Evolutionary conservation across 2,329 filamentous ascomycete species (phyloP), one percentile per base, ranked within the genome.

Genomic region (Arthrobotrys pseudoclavata): DNA sequence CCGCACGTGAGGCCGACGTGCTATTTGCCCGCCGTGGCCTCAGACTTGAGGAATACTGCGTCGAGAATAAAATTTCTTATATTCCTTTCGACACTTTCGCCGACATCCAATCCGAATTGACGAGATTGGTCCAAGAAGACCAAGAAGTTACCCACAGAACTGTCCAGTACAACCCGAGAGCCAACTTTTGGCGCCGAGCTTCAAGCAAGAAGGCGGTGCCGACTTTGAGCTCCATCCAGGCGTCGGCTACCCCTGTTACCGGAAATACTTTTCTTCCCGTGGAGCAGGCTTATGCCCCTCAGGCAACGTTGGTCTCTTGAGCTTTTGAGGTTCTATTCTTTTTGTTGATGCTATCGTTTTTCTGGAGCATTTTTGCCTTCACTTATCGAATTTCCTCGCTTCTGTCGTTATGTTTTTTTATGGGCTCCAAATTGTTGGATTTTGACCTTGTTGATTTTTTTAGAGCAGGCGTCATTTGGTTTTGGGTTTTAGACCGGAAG

Each of bases 11-110:
- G 81, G 89, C 90, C 0, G 90, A 91, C 81, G 88, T 91, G 0
- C 86, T 92, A 10, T 91, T 91, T 81, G 89, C 90, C 0, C 86
- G 90, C 10, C 86, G 87, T n/a, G 89, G 90, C 0, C 84, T 91
- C 45, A 85, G 88, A 1, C 85, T 91, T 15, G 90, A 91, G 83
- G 88, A 91, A 81, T 90, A 91, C 83, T 91, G 90, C 83, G 80
- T 87, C 71, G 88, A 90, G 82, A 86, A 91, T 83, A 84, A 84
- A 42, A 89, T 91, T 78, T 72, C 86, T 0, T 89, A 90, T 82
- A 87, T 87, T 34, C 84, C 88, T 0, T 91, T 90, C 81, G 89
- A 91, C 82, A 90, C 88, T 0, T 91, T 91, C 81, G 86, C 88
- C 53, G 90, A 90, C 82, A 88, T 92, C 81, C 88, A 91, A 84